Base-by-base conservation (phyloP, 2,329 filamentous ascomycete genomes). In the Diaporthe sp. region DNA sequence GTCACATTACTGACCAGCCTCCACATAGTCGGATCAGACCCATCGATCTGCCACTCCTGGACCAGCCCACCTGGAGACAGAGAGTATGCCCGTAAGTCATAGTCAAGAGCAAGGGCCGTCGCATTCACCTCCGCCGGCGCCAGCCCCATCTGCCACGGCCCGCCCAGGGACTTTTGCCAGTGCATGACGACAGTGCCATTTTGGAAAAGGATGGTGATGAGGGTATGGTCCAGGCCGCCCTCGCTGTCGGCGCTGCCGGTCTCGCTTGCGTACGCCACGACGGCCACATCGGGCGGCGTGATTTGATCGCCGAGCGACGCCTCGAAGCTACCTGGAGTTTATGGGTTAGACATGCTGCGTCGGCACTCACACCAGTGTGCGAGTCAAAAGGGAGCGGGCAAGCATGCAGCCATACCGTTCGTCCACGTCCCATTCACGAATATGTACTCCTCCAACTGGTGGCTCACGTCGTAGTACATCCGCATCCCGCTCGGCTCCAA, bases 381-480 rank as follows among this genome's bases (percentile, higher is more conserved):
- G 8, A 22, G 65, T 25, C 12, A 6, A 7, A 19, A 37, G 13
- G 46, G 25, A 8, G 42, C 9, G 44, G 7, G 12, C 17, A 13
- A 17, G 25, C 6, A 15, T 22, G 58, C 39, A 5, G 57, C 10
- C 70, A 13, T 59, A 72, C 70, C 57, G 4, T 51, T 72, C 34
- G 70, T 62, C 70, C 70, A 72, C 17, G 42, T 72, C 15, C 70
- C 70, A 37, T 72, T 51, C 42, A 61, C 70, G 9, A 72, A 59
- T 22, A 53, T 28, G 53, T 72, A 72, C 31, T 62, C 70, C 44
- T 72, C 57, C 57, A 72, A 28, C 70, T 51, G 31, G 31, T 72
- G 70, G 42, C 70, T 72, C 57, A 62, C 70, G 19, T 72, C 70
- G 34, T 72, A 72, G 49, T 72, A 72, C 70, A 72, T 61, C 31